These are phyloP conservation scores for Salix brachista DNA, from an alignment of 345 rosid genomes.

Conservation along the genomic window DNA sequence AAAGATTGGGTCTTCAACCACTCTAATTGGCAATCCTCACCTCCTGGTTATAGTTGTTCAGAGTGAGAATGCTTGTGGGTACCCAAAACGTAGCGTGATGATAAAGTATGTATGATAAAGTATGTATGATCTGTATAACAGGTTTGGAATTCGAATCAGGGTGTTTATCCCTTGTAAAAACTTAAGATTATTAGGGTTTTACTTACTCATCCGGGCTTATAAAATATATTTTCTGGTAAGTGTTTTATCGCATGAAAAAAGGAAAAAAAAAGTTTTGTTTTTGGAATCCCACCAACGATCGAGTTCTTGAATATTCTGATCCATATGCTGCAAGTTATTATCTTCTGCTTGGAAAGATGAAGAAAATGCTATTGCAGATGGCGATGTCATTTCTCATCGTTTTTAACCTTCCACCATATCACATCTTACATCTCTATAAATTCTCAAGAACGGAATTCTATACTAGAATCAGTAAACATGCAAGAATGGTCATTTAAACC, in stretches of 20 bases:
- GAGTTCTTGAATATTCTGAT: conserved; percentile 53
- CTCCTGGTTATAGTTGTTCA: conserved; percentile 75
- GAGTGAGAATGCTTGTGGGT: conserved; percentile 59
- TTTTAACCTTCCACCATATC: conserved; percentile 72
- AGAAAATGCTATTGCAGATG: conserved; percentile 46
- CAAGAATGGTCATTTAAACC: conserved; percentile 15
- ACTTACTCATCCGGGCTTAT: rapidly evolving
- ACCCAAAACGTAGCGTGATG: too few species aligned
- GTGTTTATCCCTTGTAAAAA: too few species aligned
- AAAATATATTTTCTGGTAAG: too few species aligned
- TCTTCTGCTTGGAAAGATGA: conserved; percentile 52
- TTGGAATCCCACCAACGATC: conserved; percentile 68
- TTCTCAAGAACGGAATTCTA: too few species aligned
- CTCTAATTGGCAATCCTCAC: conserved; percentile 91
- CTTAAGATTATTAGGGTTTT: too few species aligned
- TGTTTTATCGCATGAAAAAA: too few species aligned
- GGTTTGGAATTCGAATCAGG: rapidly evolving
- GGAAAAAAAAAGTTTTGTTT: conserved; percentile 33
- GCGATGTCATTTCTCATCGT: conserved; percentile 53
- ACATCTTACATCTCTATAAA: conserved; percentile 34
- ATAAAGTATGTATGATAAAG: too few species aligned
- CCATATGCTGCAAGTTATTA: conserved; percentile 66
- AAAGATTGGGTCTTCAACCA: conserved; percentile 78
- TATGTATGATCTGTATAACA: too few species aligned
- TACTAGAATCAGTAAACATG: conserved; percentile 29